These are phyloP conservation scores for Meyerozyma carpophila DNA, from an alignment of 1,139 yeast genomes.

Conservation along the genomic window DNA sequence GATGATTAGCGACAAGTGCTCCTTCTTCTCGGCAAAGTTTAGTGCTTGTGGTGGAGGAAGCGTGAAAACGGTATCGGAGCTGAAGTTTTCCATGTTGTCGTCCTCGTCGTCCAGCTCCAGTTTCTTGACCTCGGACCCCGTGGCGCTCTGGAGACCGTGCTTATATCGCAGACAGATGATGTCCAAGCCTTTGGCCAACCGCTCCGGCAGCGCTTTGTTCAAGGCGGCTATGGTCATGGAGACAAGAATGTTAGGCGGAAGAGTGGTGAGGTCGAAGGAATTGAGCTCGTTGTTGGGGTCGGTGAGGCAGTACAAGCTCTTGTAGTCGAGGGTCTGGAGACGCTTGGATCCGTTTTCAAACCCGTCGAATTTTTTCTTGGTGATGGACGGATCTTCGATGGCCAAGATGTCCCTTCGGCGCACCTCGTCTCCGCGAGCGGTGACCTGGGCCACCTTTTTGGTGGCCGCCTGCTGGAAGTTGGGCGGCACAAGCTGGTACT, in stretches of 20 bases:
- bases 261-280: constrained; percentile 61
- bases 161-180: constrained; percentile 60
- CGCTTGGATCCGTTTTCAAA: constrained; percentile 26
- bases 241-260: constrained; percentile 61
- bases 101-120: constrained; percentile 30
- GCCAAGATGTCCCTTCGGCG: constrained; percentile 35
- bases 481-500: constrained; percentile 29
- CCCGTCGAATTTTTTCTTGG: constrained; percentile 37
- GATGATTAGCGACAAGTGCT: constrained; percentile 48
- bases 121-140: constrained; percentile 3
- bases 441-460: constrained; percentile 24
- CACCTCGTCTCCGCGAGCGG: constrained; percentile 37
- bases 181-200: constrained; percentile 61
- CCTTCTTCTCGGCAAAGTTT: constrained; percentile 44
- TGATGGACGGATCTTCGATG: constrained; percentile 25
- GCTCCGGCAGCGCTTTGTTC: constrained; percentile 45
- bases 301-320: constrained; percentile 53
- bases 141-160: constrained; percentile 15
- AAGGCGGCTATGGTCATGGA: constrained; percentile 65
- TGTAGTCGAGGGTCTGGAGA: constrained; percentile 29
- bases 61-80: constrained; percentile 43
- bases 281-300: constrained; percentile 55
- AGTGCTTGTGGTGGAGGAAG: constrained; percentile 55
- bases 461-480: constrained; percentile 24
- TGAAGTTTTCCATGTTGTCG: constrained; percentile 30